Percentiles rank a stretch among this genome's conserved stretches.
phyloP scores from a whole-genome alignment of 345 rosid genomes.

The Gossypium australe region DNA sequence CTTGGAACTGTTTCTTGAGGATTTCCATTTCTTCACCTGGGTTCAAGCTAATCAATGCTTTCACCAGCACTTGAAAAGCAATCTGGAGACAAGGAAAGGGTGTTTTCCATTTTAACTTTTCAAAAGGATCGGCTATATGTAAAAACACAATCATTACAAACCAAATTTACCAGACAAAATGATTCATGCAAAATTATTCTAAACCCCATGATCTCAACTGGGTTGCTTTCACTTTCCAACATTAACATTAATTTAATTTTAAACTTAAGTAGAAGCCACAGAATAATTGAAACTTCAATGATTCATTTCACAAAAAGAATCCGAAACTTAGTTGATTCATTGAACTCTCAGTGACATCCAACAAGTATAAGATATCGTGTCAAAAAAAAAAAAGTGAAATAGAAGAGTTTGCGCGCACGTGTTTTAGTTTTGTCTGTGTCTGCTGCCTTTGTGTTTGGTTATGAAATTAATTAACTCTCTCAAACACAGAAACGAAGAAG shows the following conservation, averaged over 20 bases:
- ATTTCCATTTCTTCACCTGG: conserved; percentile 65
- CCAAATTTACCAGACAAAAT: conserved; percentile 34
- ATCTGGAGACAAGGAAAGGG: conserved; percentile 28
- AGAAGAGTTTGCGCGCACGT: neutral
- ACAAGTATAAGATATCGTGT: too few species aligned
- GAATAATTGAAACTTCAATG: conserved; percentile 26
- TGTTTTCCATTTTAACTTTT: conserved; percentile 17
- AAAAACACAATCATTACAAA: conserved; percentile 25
- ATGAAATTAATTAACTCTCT: neutral
- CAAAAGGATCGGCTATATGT: neutral
- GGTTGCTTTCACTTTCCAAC: conserved; percentile 23
- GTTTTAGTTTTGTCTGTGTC: conserved; percentile 3
- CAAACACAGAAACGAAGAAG: conserved; percentile 5
- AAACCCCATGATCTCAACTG: conserved; percentile 33
- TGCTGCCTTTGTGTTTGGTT: neutral
- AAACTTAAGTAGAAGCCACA: conserved; percentile 28
- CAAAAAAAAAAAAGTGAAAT: neutral
- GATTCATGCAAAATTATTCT: conserved; percentile 36
- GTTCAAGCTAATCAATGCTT: conserved; percentile 86
- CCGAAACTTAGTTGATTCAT: neutral
- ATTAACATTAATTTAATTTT: conserved; percentile 12
- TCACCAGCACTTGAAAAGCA: conserved; percentile 84
- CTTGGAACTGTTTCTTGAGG: conserved; percentile 68
- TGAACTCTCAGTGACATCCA: too few species aligned
- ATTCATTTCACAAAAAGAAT: conserved; percentile 13